A percentile compares a stretch with the other conserved stretches of the same genome.
Conservation (phyloP, 257 asterid genomes). For the Parsonsia alboflavescens region DNA sequence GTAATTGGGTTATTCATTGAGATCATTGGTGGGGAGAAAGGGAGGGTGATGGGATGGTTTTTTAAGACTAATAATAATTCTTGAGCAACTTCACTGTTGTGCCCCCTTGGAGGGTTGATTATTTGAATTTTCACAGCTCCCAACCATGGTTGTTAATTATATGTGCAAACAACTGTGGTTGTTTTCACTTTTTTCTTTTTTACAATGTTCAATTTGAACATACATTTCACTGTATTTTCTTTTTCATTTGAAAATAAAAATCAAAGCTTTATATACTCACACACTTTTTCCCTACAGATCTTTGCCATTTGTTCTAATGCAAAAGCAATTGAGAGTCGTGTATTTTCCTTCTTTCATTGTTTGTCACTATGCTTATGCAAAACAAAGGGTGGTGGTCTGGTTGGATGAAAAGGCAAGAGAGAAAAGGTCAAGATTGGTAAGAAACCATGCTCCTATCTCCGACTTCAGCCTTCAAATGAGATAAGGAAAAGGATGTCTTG, state of each 20-base stretch:
- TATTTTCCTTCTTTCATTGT: too few species aligned
- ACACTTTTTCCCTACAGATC: not conserved
- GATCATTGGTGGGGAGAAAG: not conserved
- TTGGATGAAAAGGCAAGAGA: too few species aligned
- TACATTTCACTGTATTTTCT: not conserved
- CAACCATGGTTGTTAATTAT: constrained; percentile 10
- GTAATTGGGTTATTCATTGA: constrained; percentile 25
- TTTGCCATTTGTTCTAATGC: not conserved
- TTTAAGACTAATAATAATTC: constrained; percentile 22
- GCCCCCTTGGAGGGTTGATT: constrained; percentile 30
- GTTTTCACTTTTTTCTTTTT: constrained; percentile 5
- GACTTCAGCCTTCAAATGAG: too few species aligned
- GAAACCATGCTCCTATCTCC: too few species aligned
- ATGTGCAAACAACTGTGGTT: constrained; percentile 18
- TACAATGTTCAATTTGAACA: constrained; percentile 15
- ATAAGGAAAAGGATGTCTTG: too few species aligned
- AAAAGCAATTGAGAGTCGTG: too few species aligned
- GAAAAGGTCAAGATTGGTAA: too few species aligned
- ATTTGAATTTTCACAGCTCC: constrained; percentile 13
- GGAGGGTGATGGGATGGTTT: not conserved
- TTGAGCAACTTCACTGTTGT: constrained; percentile 49
- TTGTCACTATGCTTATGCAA: too few species aligned
- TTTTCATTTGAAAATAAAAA: constrained; percentile 10
- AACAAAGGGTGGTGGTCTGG: too few species aligned
- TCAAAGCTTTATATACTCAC: not conserved